phyloP scores from a whole-genome alignment of 257 asterid species.

The Phtheirospermum japonicum region DNA sequence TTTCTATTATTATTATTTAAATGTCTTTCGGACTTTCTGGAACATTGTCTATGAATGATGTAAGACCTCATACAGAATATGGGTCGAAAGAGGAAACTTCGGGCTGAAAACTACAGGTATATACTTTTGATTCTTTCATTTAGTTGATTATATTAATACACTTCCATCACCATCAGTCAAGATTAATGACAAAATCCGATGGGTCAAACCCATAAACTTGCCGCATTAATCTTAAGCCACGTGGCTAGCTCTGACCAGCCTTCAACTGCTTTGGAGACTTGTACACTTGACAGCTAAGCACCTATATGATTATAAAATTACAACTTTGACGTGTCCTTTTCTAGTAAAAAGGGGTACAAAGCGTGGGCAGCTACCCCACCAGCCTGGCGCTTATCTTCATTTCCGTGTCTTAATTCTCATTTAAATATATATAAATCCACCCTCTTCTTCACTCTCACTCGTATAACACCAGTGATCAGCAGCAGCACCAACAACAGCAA shows the following conservation, averaged over 20 bases:
- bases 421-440: no score
- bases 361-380: conserved; percentile 25
- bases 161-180: neutral
- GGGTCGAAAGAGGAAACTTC: neutral
- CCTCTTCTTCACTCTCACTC: neutral
- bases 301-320: no score
- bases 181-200: no score
- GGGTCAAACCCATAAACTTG: neutral
- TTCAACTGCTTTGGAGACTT: no score
- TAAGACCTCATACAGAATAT: no score
- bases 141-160: neutral
- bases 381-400: conserved; percentile 21
- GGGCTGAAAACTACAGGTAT: neutral
- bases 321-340: neutral
- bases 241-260: conserved; percentile 1
- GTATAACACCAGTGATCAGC: no score
- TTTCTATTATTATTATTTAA: no score
- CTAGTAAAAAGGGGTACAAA: neutral
- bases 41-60: no score
- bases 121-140: neutral
- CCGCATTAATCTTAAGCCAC: neutral
- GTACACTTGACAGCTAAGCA: neutral
- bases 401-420: conserved; percentile 8
- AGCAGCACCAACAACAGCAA: no score
- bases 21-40: no score